Conservation (phyloP, 441 rosid genomes). For the Arabidopsis hybrid region DNA sequence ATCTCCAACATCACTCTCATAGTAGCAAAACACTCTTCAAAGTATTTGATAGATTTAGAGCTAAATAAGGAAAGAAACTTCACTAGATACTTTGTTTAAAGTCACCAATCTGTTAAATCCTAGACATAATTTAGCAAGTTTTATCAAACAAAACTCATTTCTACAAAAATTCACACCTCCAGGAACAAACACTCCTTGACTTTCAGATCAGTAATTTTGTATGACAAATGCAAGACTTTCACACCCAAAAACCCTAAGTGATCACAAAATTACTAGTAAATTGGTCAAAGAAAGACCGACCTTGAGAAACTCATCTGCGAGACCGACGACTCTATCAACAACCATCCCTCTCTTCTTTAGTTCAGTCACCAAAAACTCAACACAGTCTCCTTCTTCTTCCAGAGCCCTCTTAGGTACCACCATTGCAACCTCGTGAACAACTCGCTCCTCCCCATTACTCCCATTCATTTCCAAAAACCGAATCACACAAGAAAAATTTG, state of each 20-base stretch:
- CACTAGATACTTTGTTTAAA: background rate
- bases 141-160: background rate
- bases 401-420: slow-evolving; percentile 66
- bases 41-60: slow-evolving; percentile 9
- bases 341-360: slow-evolving; percentile 66
- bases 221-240: slow-evolving; percentile 5
- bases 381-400: slow-evolving; percentile 62
- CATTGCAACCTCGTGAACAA: slow-evolving; percentile 72
- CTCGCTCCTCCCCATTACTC: slow-evolving; percentile 53
- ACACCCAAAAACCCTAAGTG: background rate
- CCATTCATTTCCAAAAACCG: slow-evolving; percentile 55
- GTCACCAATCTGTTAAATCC: slow-evolving; percentile 11
- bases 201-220: background rate
- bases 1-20: background rate
- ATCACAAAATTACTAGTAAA: slow-evolving; percentile 17
- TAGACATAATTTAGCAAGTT: slow-evolving; percentile 16
- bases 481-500: slow-evolving; percentile 20
- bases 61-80: background rate
- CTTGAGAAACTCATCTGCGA: slow-evolving; percentile 82
- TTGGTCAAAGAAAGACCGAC: slow-evolving; percentile 44
- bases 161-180: slow-evolving; percentile 1
- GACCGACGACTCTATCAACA: slow-evolving; percentile 69
- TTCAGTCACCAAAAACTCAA: slow-evolving; percentile 73
- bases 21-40: background rate
- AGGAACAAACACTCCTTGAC: slow-evolving; percentile 4